Base-by-base conservation (phyloP, 1,284 basidiomycete species). In the Cryptococcus sp. region DNA sequence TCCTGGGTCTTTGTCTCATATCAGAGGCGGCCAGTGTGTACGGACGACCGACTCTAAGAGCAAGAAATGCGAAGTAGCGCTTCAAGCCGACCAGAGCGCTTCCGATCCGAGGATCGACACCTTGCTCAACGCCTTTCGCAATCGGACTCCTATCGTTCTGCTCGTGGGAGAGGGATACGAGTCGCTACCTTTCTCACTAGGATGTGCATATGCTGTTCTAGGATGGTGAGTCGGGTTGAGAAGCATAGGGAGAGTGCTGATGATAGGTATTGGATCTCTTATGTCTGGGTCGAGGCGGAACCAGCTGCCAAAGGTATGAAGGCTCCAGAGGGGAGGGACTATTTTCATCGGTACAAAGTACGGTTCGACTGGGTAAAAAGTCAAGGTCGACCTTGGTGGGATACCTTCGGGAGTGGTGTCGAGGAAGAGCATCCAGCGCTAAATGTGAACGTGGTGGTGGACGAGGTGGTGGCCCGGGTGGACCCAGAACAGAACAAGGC, bases 331-430 rank as follows among this genome's bases (percentile, higher is more conserved):
- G 54, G 48, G 1, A 42, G 60, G 31, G 44, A 51, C 31, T 69
- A 55, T 35, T 64, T 60, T 48, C 60, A 62, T 38, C 61, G 69
- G 23, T 53, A 62, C 43, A 71, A 71, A 54, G 57, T 71, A 28
- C 59, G 69, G 1, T 71, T 71, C 45, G 68, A 71, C 49, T 69
- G 69, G 69, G 57, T 68, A 7, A 43, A 61, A 2, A 48, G 45
- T 5, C 69, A 71, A 52, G 69, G 69, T 2, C 31, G 25, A 36
- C 69, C 69, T 3, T 71, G 69, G 69, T 71, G 68, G 66, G 33
- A 35, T 21, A 18, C 12, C 18, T 35, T 43, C 34, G 37, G 2
- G 19, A 24, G 6, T 22, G 3, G 18, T 36, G 12, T 40, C 38
- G 4, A 9, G 25, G 43, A 47, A 37, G 18, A 34, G n/a, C n/a